phyloP scores from a whole-genome alignment of 1,284 basidiomycete genomes.

The Exobasidium cylindrosporum region DNA sequence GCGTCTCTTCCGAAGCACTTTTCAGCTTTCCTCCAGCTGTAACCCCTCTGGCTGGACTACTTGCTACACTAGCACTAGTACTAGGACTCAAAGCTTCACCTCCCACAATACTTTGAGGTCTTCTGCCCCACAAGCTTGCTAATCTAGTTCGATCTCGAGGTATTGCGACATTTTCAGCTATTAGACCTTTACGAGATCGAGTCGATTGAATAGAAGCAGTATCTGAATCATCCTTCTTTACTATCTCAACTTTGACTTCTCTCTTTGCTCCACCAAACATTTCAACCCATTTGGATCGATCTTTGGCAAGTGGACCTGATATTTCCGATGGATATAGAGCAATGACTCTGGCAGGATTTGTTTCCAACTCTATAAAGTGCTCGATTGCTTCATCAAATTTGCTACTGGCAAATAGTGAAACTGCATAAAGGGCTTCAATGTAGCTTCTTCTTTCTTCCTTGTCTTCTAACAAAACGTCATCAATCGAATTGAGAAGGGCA shows the following conservation, averaged over 20 bases:
- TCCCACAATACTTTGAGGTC: slow-evolving; percentile 33
- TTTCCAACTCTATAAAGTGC: slow-evolving; percentile 78
- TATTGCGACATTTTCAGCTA: neutral
- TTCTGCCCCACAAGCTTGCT: slow-evolving; percentile 19
- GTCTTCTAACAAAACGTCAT: slow-evolving; percentile 55
- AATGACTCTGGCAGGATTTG: slow-evolving; percentile 89
- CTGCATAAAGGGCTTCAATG: slow-evolving; percentile 64
- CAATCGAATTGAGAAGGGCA: slow-evolving; percentile 71
- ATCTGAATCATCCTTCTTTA: slow-evolving; percentile 12
- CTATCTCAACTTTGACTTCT: neutral
- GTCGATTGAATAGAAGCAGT: slow-evolving; percentile 2
- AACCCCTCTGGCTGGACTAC: slow-evolving; percentile 7
- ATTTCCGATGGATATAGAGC: slow-evolving; percentile 80
- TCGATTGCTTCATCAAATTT: slow-evolving; percentile 77
- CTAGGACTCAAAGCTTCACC: slow-evolving; percentile 18
- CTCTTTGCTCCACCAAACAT: slow-evolving; percentile 66
- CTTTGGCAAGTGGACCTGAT: slow-evolving; percentile 72
- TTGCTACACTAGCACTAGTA: neutral
- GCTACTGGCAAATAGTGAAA: slow-evolving; percentile 69
- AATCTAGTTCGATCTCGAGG: slow-evolving; percentile 2
- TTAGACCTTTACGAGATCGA: neutral
- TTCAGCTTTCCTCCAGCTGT: neutral
- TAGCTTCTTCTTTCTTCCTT: slow-evolving; percentile 36
- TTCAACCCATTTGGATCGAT: slow-evolving; percentile 71
- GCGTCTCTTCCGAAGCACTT: too few species aligned